Conservation (phyloP, 1,284 basidiomycete species). For the Pyrrhoderma noxium region DNA sequence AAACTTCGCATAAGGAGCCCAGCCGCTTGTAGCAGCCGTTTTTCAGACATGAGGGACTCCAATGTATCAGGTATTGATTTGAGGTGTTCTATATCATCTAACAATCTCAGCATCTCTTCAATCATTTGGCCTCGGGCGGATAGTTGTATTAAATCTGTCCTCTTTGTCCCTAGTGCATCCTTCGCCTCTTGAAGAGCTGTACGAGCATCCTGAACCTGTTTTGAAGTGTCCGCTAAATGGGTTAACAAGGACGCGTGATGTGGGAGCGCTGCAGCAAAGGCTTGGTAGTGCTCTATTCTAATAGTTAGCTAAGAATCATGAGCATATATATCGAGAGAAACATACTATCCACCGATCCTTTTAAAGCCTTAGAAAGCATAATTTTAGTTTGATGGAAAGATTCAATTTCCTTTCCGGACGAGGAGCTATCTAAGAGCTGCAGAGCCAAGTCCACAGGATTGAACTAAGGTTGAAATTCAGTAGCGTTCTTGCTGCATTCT, state of each 20-base stretch:
- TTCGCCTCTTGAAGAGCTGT: constrained; percentile 71
- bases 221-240: constrained; percentile 65
- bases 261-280: constrained; percentile 85
- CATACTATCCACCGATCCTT: constrained; percentile 80
- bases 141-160: constrained; percentile 80
- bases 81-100: constrained; percentile 92
- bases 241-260: constrained; percentile 75
- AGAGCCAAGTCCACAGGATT: constrained; percentile 88
- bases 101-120: constrained; percentile 83
- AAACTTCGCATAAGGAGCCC: constrained; percentile 83
- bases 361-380: constrained; percentile 69
- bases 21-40: constrained; percentile 86
- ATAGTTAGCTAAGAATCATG: constrained; percentile 5
- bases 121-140: constrained; percentile 78
- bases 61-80: constrained; percentile 89
- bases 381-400: constrained; percentile 72
- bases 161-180: constrained; percentile 68
- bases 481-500: constrained; percentile 12
- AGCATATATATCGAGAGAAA: constrained; percentile 5
- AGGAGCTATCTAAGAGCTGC: constrained; percentile 71
- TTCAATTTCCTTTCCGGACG: constrained; percentile 61
- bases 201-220: constrained; percentile 67
- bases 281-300: constrained; percentile 73
- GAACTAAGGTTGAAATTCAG: constrained; percentile 47
- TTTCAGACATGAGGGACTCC: constrained; percentile 94